A percentile compares a stretch with the other conserved stretches of the same genome.
These are phyloP conservation scores for Mangifera indica DNA, from an alignment of 345 rosid genomes.

Conservation along the genomic window DNA sequence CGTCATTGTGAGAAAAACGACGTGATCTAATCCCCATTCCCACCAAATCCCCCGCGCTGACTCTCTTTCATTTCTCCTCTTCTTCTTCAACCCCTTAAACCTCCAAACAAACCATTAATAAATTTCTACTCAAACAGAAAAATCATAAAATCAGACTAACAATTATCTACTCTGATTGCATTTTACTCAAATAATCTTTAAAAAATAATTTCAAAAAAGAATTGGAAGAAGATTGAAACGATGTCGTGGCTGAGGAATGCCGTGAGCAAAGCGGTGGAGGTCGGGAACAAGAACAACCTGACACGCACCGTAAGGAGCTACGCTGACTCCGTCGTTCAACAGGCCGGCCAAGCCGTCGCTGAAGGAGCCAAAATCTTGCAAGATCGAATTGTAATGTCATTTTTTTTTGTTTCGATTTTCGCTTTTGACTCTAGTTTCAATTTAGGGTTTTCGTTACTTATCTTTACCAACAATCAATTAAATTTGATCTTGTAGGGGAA, in stretches of 20 bases:
- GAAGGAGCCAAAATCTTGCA: slow-evolving; percentile 96
- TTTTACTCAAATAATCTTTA: not conserved
- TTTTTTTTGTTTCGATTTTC: not conserved
- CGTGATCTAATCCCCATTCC: not conserved
- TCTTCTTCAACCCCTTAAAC: slow-evolving; percentile 16
- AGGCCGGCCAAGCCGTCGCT: slow-evolving; percentile 94
- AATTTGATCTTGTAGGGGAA: not conserved
- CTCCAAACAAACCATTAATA: slow-evolving; percentile 7
- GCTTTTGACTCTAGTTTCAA: not conserved
- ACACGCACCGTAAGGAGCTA: slow-evolving; percentile 84
- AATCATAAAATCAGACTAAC: not conserved
- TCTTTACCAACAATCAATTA: not conserved
- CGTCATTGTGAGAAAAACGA: slow-evolving; percentile 11
- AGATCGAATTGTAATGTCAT: slow-evolving; percentile 72
- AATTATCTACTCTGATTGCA: not conserved
- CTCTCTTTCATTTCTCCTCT: not conserved
- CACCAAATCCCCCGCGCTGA: not conserved
- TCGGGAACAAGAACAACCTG: slow-evolving; percentile 86
- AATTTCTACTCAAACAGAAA: not conserved
- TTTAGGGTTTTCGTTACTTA: not conserved
- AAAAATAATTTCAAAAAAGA: not conserved
- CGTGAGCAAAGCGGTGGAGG: slow-evolving; percentile 94
- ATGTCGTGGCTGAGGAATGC: slow-evolving; percentile 85
- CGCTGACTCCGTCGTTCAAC: slow-evolving; percentile 94
- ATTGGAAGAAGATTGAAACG: not conserved